Evolutionary conservation across 441 rosid genomes (phyloP).

Genomic region (Populus hybrid): DNA sequence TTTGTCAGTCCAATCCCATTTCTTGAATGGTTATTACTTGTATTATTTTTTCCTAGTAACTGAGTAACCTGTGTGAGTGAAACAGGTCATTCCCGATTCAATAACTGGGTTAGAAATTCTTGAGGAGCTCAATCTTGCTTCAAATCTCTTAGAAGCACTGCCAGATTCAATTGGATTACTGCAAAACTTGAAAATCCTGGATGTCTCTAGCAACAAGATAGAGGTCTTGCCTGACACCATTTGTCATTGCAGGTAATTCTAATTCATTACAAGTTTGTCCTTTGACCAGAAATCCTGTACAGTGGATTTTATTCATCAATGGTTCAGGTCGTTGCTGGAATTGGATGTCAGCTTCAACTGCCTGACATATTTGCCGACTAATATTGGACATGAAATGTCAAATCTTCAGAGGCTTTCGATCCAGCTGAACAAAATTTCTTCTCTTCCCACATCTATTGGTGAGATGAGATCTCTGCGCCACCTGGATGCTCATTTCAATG

Average conservation of each 20-base stretch:
- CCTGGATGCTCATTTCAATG: conserved; percentile 85
- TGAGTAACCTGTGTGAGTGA: conserved; percentile 11
- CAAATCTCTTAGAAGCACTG: conserved; percentile 63
- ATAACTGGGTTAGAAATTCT: conserved; percentile 63
- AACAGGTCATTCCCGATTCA: conserved; percentile 78
- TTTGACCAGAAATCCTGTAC: not conserved
- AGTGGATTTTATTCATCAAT: conserved; percentile 1
- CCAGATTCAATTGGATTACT: conserved; percentile 84
- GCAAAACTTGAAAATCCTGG: conserved; percentile 55
- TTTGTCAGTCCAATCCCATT: not conserved
- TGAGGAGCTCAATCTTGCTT: conserved; percentile 66
- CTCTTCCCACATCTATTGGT: conserved; percentile 69
- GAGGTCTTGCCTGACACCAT: conserved; percentile 66
- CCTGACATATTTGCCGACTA: conserved; percentile 76
- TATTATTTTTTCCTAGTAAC: not conserved
- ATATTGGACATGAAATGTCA: conserved; percentile 64
- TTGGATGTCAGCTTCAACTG: conserved; percentile 81
- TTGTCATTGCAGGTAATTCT: conserved; percentile 62
- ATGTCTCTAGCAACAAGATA: conserved; percentile 73
- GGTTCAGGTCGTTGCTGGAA: conserved; percentile 61
- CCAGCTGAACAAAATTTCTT: conserved; percentile 74
- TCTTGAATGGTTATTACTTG: not conserved
- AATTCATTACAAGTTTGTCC: conserved; percentile 12
- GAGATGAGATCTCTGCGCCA: conserved; percentile 62
- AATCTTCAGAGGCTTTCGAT: conserved; percentile 60